These are phyloP conservation scores for Paramyrothecium sp. DNA, from an alignment of 2,329 filamentous ascomycete genomes.

Conservation along the genomic window DNA sequence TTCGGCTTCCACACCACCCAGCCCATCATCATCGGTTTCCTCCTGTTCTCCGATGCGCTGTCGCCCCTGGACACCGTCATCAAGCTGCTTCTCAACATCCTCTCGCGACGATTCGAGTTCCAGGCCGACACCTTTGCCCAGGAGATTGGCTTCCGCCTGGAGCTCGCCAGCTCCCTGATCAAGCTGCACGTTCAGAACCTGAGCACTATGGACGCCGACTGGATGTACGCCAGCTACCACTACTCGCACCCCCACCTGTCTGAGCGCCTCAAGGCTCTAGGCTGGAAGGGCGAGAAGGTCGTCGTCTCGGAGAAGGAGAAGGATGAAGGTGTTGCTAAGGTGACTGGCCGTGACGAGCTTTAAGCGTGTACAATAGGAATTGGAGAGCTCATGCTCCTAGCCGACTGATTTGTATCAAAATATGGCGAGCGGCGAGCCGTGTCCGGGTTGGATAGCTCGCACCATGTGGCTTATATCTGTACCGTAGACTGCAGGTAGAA, in stretches of 20 bases:
- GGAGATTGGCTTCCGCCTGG: slow-evolving; percentile 76
- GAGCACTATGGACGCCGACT: slow-evolving; percentile 98
- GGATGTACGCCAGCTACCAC: slow-evolving; percentile 97
- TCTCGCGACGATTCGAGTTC: slow-evolving; percentile 94
- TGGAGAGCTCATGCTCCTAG: background rate
- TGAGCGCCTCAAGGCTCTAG: slow-evolving; percentile 86
- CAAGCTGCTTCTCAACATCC: slow-evolving; percentile 92
- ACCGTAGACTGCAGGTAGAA: no score
- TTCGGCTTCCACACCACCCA: slow-evolving; percentile 84
- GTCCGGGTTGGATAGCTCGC: no score
- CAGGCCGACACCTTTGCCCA: slow-evolving; percentile 90
- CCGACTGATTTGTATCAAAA: no score
- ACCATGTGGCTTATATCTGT: no score
- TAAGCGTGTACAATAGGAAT: slow-evolving; percentile 35
- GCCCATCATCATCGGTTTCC: slow-evolving; percentile 95
- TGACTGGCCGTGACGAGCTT: slow-evolving; percentile 72
- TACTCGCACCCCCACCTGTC: slow-evolving; percentile 96
- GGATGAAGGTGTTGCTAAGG: slow-evolving; percentile 55
- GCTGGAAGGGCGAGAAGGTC: slow-evolving; percentile 69
- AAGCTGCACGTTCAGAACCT: slow-evolving; percentile 98
- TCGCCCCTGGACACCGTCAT: slow-evolving; percentile 92
- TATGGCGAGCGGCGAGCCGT: no score
- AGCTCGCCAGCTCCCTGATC: slow-evolving; percentile 85
- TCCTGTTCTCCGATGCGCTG: slow-evolving; percentile 95
- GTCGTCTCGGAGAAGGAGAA: slow-evolving; percentile 37